These are phyloP conservation scores for Paspalum notatum DNA, from an alignment of 176 grass and related monocot species.

Conservation along the genomic window DNA sequence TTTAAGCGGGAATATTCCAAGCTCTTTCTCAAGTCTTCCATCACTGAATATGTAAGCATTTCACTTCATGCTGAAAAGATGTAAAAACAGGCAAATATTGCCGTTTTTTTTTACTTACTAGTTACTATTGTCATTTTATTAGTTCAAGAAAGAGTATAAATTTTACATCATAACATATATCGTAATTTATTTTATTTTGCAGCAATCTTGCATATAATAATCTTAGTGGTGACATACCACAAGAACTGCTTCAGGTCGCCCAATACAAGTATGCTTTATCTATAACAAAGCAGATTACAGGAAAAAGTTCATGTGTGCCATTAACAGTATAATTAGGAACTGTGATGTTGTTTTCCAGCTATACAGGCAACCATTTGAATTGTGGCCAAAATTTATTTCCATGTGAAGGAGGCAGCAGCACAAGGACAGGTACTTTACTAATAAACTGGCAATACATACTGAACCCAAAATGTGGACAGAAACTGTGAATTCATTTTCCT, in stretches of 20 bases:
- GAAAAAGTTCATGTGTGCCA: background rate
- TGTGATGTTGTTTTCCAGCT: conserved; percentile 52
- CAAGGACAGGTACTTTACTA: conserved; percentile 34
- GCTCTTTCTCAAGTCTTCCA: conserved; percentile 55
- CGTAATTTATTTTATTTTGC: conserved; percentile 44
- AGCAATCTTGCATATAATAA: conserved; percentile 72
- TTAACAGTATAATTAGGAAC: background rate
- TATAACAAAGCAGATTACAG: conserved; percentile 28
- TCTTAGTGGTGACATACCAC: conserved; percentile 64
- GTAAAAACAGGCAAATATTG: conserved; percentile 26
- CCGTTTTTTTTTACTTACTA: background rate
- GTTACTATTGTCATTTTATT: conserved; percentile 25
- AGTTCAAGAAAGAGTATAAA: conserved; percentile 26
- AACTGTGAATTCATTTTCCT: background rate
- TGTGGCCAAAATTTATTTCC: conserved; percentile 55
- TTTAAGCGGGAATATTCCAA: conserved; percentile 69
- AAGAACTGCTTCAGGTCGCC: conserved; percentile 50
- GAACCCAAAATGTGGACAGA: conserved; percentile 13
- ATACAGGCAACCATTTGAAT: conserved; percentile 68
- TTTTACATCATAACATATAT: conserved; percentile 28
- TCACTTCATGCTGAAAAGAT: conserved; percentile 24
- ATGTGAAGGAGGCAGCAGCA: conserved; percentile 22
- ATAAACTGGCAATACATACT: conserved; percentile 10
- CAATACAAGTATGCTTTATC: conserved; percentile 68
- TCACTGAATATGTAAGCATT: conserved; percentile 77